Percentiles rank a stretch among this genome's conserved stretches.
phyloP scores from a whole-genome alignment of 768 basidiomycete species.

The Boletus barrowsii region DNA sequence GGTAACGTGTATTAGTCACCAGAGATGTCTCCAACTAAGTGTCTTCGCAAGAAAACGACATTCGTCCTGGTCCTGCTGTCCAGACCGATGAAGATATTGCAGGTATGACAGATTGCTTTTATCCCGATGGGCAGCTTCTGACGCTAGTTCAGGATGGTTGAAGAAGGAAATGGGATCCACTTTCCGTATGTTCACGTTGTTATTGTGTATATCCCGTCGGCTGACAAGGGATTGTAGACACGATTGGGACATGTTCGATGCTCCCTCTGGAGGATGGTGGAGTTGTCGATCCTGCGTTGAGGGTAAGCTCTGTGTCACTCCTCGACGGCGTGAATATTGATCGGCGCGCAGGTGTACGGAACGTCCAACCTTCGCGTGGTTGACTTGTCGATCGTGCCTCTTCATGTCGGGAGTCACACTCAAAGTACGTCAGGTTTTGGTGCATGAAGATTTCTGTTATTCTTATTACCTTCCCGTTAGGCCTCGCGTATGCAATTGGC shows the following conservation, averaged over 20 bases:
- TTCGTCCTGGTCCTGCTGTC: neutral
- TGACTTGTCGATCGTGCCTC: neutral
- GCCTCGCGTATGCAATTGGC: neutral
- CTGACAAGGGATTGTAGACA: neutral
- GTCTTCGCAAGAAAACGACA: neutral
- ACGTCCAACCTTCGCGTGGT: neutral
- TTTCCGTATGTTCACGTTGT: neutral
- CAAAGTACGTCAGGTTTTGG: neutral
- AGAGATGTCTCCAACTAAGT: neutral
- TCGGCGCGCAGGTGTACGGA: neutral
- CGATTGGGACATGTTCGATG: conserved; percentile 1
- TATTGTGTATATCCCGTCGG: neutral
- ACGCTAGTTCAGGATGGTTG: neutral
- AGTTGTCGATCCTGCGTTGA: neutral
- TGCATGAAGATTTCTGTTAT: neutral
- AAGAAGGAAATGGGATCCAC: neutral
- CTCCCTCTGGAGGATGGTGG: conserved; percentile 1
- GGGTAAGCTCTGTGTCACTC: neutral
- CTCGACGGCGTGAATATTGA: neutral
- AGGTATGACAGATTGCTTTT: neutral
- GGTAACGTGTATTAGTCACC: neutral
- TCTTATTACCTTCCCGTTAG: neutral
- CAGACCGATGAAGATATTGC: conserved; percentile 1
- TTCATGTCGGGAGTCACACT: neutral
- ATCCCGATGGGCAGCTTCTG: too few relatives aligned